Base-by-base conservation (phyloP, 495 filamentous ascomycete species). In the Aspergillus haitiensis region DNA sequence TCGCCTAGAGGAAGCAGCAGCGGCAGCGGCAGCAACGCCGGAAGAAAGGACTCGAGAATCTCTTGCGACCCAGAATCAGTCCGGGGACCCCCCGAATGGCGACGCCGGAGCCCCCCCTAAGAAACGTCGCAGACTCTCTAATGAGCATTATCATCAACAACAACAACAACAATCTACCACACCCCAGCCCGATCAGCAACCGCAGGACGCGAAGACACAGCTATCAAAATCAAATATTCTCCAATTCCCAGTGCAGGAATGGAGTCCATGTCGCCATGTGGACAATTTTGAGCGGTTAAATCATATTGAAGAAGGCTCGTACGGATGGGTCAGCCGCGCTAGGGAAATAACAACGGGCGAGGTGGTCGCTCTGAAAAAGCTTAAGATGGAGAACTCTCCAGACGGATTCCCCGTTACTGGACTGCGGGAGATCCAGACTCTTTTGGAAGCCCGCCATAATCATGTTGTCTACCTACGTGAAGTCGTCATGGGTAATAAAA, bases 241-340 rank as follows among this genome's bases (percentile, higher is more conserved):
- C 21, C 84, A 89, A 15, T 94, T 93, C 70, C 82, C 87, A 27
- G 75, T 80, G 47, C 80, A 81, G 18, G 76, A 79, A 71, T 95
- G 93, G 83, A 83, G 84, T 37, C 84, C 84, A 44, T 90, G 88
- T 67, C 81, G 91, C 63, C 88, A 90, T 76, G 87, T 96, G 49
- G 88, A 93, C 70, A 88, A 92, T 70, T 98, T 92, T 72, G 90
- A 96, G 70, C 87, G 86, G 59, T 77, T 98, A 60, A 98, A 98
- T 67, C 89, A 94, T 73, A 98, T 98, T 67, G 94, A 98, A 70
- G 94, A 98, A 72, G 94, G 94, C 53, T 89, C 91, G 1, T 98
- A 98, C 75, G 94, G 94, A 52, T 93, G 86, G 84, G 94, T 98
- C 5, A 93, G 93, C 42, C 78, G 94, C 32, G 94, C 93, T 7